phyloP scores from a whole-genome alignment of 768 basidiomycete genomes.

The Trametes coccinea region DNA sequence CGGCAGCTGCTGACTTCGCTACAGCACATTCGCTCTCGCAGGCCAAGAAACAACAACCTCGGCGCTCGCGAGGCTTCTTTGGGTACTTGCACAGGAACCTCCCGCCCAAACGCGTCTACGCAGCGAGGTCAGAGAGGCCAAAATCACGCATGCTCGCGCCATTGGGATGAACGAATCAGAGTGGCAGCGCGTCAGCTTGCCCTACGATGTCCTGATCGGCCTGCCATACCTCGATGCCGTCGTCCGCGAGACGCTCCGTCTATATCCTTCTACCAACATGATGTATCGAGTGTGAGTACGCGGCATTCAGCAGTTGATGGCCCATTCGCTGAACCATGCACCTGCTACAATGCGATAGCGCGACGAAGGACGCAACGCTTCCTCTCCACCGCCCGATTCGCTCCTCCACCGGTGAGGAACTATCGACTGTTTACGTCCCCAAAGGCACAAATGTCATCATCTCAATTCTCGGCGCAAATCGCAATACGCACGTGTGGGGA shows the following conservation, averaged over 20 bases:
- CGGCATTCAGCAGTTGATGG: not conserved
- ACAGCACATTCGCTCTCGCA: slow-evolving; percentile 38
- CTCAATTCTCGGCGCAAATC: slow-evolving; percentile 49
- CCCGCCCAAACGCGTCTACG: slow-evolving; percentile 37
- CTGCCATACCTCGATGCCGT: slow-evolving; percentile 50
- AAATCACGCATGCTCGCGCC: slow-evolving; percentile 20
- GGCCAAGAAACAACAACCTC: slow-evolving; percentile 33
- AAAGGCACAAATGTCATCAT: slow-evolving; percentile 47
- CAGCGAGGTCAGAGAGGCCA: slow-evolving; percentile 34
- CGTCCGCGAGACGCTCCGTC: slow-evolving; percentile 43
- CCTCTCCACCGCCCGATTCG: slow-evolving; percentile 50
- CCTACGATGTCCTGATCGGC: slow-evolving; percentile 42
- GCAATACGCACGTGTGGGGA: slow-evolving; percentile 59
- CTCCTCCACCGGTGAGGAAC: slow-evolving; percentile 39
- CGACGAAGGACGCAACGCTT: slow-evolving; percentile 53
- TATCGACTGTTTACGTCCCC: slow-evolving; percentile 42
- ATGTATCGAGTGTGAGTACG: slow-evolving; percentile 35
- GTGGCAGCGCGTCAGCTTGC: slow-evolving; percentile 35
- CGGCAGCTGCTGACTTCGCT: not conserved
- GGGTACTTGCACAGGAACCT: slow-evolving; percentile 34
- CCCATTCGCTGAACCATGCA: not conserved
- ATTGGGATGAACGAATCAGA: not conserved
- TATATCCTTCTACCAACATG: slow-evolving; percentile 37
- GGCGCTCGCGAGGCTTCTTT: slow-evolving; percentile 36
- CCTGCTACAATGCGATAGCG: slow-evolving; percentile 11